phyloP scores from a whole-genome alignment of 305 asterid genomes.

The Fraxinus sp. region DNA sequence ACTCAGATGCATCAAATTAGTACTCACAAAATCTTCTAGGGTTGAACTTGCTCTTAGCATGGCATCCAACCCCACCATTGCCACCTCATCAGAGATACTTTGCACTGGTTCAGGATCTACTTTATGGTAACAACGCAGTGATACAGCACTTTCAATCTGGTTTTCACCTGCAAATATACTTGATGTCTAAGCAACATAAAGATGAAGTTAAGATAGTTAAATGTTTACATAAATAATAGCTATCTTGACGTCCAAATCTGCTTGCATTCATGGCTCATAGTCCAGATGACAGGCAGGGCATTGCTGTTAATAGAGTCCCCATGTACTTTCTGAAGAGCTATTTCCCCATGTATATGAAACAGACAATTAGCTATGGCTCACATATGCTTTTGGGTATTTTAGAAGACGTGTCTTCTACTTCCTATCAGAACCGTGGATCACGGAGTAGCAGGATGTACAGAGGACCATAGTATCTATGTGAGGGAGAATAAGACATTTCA shows the following conservation, averaged over 20 bases:
- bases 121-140: slow-evolving; percentile 33
- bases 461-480: neutral
- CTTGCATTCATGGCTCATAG: neutral
- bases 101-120: slow-evolving; percentile 24
- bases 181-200: neutral
- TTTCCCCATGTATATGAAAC: neutral
- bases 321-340: neutral
- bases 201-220: neutral
- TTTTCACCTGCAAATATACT: slow-evolving; percentile 42
- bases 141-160: slow-evolving; percentile 28
- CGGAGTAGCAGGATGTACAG: neutral
- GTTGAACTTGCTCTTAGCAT: slow-evolving; percentile 86
- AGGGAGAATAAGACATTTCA: neutral
- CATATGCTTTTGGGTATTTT: neutral
- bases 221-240: neutral
- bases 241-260: neutral
- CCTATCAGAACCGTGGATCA: neutral
- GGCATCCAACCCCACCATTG: slow-evolving; percentile 68
- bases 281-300: neutral
- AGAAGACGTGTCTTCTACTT: neutral
- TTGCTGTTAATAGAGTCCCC: neutral
- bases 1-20: slow-evolving; percentile 8
- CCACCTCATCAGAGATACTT: slow-evolving; percentile 34
- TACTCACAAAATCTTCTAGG: slow-evolving; percentile 93
- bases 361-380: neutral